phyloP scores from a whole-genome alignment of 2,329 filamentous ascomycete species.

The Dactylellina sp. region DNA sequence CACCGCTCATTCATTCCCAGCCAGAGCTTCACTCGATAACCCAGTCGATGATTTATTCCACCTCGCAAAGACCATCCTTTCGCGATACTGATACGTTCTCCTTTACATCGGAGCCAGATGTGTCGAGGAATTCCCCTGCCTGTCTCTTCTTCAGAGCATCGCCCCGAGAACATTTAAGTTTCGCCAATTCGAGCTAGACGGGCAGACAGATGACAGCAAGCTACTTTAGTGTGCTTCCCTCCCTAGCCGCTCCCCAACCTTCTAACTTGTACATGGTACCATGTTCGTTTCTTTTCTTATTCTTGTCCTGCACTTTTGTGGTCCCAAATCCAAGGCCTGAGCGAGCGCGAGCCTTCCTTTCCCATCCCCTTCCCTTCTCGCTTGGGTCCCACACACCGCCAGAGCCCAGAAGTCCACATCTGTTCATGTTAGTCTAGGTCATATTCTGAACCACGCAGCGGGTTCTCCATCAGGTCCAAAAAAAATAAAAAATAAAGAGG shows the following conservation, averaged over 20 bases:
- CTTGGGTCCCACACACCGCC: slow-evolving; percentile 54
- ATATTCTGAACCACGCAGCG: slow-evolving; percentile 42
- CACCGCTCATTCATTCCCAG: too few relatives aligned
- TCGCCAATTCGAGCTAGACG: slow-evolving; percentile 38
- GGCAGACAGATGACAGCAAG: slow-evolving; percentile 29
- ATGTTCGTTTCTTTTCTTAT: slow-evolving; percentile 26
- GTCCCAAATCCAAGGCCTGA: slow-evolving; percentile 56
- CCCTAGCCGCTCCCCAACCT: slow-evolving; percentile 34
- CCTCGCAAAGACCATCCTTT: too few relatives aligned
- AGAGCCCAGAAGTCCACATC: slow-evolving; percentile 48
- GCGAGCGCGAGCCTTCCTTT: slow-evolving; percentile 50
- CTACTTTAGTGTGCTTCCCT: slow-evolving; percentile 21
- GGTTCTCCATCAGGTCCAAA: slow-evolving; percentile 43
- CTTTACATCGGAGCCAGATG: neutral
- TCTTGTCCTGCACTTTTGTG: slow-evolving; percentile 51
- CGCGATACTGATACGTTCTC: neutral
- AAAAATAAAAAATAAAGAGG: slow-evolving; percentile 19
- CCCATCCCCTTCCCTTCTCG: slow-evolving; percentile 37
- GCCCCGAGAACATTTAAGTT: slow-evolving; percentile 32
- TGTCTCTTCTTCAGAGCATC: neutral
- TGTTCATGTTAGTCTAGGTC: slow-evolving; percentile 41
- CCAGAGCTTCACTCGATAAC: too few relatives aligned
- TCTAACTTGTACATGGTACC: slow-evolving; percentile 49
- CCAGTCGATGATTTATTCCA: too few relatives aligned
- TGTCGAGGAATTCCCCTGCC: neutral